Percentiles rank a stretch among this genome's conserved stretches.
Conservation (phyloP, 176 grass and related monocot species). For the Bothriochloa decipiens region DNA sequence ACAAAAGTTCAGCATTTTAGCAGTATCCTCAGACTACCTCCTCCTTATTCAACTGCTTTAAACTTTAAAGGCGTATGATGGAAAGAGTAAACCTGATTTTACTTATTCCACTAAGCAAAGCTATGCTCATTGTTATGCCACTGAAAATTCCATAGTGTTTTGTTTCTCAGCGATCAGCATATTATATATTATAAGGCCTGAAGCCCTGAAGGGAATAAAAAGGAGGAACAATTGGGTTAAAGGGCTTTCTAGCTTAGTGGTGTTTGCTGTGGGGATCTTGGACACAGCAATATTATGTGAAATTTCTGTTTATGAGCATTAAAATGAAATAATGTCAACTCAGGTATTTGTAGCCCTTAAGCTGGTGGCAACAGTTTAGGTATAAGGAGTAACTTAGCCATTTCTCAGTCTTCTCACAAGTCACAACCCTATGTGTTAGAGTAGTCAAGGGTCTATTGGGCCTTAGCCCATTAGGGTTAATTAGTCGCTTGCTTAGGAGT, state of each 20-base stretch:
- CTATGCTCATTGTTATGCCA: neutral
- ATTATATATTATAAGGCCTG: neutral
- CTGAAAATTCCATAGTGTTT: neutral
- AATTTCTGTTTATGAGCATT: neutral
- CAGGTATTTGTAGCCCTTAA: neutral
- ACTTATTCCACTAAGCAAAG: conserved; percentile 7
- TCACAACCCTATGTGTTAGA: neutral
- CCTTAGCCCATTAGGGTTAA: no score
- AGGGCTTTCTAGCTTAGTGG: neutral
- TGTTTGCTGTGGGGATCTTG: neutral
- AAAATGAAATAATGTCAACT: neutral
- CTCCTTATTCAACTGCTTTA: conserved; percentile 5
- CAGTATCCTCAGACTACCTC: neutral
- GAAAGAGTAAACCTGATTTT: neutral
- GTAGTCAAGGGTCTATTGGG: no score
- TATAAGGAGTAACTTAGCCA: neutral
- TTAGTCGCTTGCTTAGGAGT: no score
- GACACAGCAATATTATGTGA: neutral
- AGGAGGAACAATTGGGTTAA: no score
- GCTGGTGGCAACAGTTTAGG: neutral
- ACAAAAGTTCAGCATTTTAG: neutral
- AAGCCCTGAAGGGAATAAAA: conserved; percentile 2
- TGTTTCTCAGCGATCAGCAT: neutral
- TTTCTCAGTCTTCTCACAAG: neutral
- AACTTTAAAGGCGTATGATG: conserved; percentile 3